A percentile compares a stretch with the other conserved stretches of the same genome.
Conservation (phyloP, 768 basidiomycete genomes). For the Tylopilus subfusipes region DNA sequence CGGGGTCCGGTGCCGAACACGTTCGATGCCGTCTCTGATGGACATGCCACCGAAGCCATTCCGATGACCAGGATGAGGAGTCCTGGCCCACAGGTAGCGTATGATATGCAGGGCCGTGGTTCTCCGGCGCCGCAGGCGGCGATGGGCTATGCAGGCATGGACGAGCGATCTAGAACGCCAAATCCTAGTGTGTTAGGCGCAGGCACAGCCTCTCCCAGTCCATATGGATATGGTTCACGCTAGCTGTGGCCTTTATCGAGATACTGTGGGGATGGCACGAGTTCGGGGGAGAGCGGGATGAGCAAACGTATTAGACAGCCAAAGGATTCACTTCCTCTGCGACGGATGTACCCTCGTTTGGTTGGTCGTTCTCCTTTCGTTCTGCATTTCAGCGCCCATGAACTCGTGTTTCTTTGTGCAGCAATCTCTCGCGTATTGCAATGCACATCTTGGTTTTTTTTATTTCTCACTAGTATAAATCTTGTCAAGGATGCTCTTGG, state of each 20-base stretch:
- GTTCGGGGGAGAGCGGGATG: slow-evolving; percentile 7
- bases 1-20: slow-evolving; percentile 69
- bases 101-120: slow-evolving; percentile 34
- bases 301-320: slow-evolving; percentile 13
- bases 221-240: slow-evolving; percentile 41
- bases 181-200: slow-evolving; percentile 22
- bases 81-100: slow-evolving; percentile 42
- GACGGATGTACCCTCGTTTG: slow-evolving; percentile 27
- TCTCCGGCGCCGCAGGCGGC: slow-evolving; percentile 44
- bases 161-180: slow-evolving; percentile 31
- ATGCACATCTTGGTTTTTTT: slow-evolving; percentile 19
- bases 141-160: slow-evolving; percentile 32
- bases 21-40: slow-evolving; percentile 39
- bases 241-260: slow-evolving; percentile 13
- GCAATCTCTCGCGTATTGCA: slow-evolving; percentile 9
- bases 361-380: slow-evolving; percentile 15
- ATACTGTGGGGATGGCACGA: slow-evolving; percentile 8
- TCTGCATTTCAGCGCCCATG: slow-evolving; percentile 7
- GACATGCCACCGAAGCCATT: slow-evolving; percentile 52
- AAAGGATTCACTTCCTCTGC: slow-evolving; percentile 14
- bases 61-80: slow-evolving; percentile 58
- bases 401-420: slow-evolving; percentile 8
- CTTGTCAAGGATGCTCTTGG: slow-evolving; percentile 17
- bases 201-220: slow-evolving; percentile 44
- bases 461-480: slow-evolving; percentile 21